phyloP scores from a whole-genome alignment of 176 grass and related monocot genomes.

The Saccharum spontaneum region DNA sequence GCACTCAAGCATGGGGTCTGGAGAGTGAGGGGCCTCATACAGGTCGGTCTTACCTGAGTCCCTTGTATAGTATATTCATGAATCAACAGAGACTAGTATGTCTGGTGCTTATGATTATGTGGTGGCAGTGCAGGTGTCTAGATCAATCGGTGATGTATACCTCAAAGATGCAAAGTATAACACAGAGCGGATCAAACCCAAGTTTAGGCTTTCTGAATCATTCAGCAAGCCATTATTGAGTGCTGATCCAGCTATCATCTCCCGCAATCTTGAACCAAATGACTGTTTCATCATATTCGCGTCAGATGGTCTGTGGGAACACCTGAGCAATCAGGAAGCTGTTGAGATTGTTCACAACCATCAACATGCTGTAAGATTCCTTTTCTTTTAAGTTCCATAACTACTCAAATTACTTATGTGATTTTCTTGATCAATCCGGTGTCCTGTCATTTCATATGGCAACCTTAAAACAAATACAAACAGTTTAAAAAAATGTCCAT shows the following conservation, averaged over 20 bases:
- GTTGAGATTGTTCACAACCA: constrained; percentile 86
- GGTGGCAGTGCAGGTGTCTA: constrained; percentile 63
- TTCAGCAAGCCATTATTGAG: constrained; percentile 71
- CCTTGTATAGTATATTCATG: neutral
- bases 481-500: neutral
- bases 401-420: neutral
- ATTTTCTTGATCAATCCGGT: neutral
- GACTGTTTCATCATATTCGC: constrained; percentile 92
- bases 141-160: constrained; percentile 88
- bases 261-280: constrained; percentile 61
- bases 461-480: neutral
- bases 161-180: constrained; percentile 70
- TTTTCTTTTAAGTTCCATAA: neutral
- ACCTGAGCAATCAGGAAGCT: constrained; percentile 79
- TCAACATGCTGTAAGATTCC: constrained; percentile 70
- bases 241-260: constrained; percentile 65
- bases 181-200: constrained; percentile 74
- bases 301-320: constrained; percentile 95
- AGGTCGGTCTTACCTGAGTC: constrained; percentile 43
- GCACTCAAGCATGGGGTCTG: constrained; percentile 88
- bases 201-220: constrained; percentile 81
- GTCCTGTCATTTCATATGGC: neutral
- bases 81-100: neutral
- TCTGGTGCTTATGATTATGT: constrained; percentile 18
- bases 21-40: constrained; percentile 94